Conservation (phyloP, 345 rosid species). For the Syzygium aqueum region DNA sequence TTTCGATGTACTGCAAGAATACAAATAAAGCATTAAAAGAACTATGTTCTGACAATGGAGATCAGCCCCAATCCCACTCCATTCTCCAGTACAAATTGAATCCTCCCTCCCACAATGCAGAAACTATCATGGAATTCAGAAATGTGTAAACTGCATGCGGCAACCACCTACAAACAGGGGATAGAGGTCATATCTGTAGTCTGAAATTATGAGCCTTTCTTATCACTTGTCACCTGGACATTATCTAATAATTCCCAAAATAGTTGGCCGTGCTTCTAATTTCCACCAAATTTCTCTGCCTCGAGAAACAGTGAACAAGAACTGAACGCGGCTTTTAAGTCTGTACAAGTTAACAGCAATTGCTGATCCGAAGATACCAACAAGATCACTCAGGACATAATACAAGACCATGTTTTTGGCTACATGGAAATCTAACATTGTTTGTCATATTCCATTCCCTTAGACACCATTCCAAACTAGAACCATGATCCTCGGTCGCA, state of each 20-base stretch:
- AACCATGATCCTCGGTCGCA: neutral
- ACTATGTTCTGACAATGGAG: neutral
- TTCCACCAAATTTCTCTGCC: neutral
- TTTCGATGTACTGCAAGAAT: neutral
- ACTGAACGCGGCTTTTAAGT: neutral
- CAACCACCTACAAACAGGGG: neutral
- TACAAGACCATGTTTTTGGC: neutral
- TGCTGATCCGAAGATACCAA: neutral
- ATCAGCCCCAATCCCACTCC: neutral
- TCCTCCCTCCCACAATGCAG: neutral
- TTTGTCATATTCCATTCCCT: neutral
- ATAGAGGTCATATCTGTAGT: neutral
- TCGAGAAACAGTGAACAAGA: neutral
- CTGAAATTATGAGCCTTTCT: neutral
- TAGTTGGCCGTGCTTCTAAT: neutral
- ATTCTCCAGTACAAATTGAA: neutral
- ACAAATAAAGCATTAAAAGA: neutral
- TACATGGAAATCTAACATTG: neutral
- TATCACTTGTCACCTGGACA: neutral
- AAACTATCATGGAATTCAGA: neutral
- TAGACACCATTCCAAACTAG: neutral
- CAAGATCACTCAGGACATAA: neutral
- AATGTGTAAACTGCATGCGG: neutral
- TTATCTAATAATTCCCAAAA: neutral
- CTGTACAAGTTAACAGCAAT: neutral